Evolutionary conservation across 768 basidiomycete species (phyloP).

Genomic region (Pleurotus citrinopileatus): DNA sequence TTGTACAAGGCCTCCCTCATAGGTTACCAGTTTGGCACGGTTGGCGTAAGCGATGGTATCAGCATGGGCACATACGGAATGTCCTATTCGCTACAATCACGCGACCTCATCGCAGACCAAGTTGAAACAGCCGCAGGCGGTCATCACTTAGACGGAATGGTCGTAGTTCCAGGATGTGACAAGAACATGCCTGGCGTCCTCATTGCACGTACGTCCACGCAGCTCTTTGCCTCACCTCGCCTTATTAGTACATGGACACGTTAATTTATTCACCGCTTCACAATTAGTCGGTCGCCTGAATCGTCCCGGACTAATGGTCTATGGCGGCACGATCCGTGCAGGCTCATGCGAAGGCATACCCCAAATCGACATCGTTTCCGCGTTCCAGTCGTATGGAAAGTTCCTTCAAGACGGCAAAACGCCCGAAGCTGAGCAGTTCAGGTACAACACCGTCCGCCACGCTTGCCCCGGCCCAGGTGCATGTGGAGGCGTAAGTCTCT

Average conservation of each 20-base stretch:
- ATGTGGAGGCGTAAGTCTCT: conserved; percentile 84
- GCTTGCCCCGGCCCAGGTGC: conserved; percentile 98
- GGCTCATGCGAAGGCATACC: conserved; percentile 89
- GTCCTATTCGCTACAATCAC: conserved; percentile 94
- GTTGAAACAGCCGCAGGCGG: conserved; percentile 96
- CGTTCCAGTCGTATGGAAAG: conserved; percentile 97
- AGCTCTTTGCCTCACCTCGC: not conserved
- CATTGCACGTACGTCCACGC: conserved; percentile 76
- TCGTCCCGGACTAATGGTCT: conserved; percentile 96
- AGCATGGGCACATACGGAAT: conserved; percentile 96
- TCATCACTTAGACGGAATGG: conserved; percentile 98
- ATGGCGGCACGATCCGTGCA: conserved; percentile 92
- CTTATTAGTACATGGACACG: not conserved
- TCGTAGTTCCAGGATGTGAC: conserved; percentile 96
- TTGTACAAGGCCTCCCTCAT: conserved; percentile 68
- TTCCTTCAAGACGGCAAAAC: conserved; percentile 91
- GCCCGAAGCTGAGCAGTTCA: conserved; percentile 72
- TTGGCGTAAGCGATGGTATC: conserved; percentile 97
- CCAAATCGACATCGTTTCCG: conserved; percentile 92
- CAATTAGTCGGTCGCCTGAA: conserved; percentile 85
- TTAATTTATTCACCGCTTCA: not conserved
- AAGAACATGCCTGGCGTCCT: conserved; percentile 99
- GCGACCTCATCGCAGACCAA: conserved; percentile 96
- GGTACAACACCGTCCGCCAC: conserved; percentile 86
- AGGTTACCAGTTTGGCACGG: conserved; percentile 97